Evolutionary conservation across 2,329 filamentous ascomycete species (phyloP).

Genomic region (Sordariomycetes sp.): DNA sequence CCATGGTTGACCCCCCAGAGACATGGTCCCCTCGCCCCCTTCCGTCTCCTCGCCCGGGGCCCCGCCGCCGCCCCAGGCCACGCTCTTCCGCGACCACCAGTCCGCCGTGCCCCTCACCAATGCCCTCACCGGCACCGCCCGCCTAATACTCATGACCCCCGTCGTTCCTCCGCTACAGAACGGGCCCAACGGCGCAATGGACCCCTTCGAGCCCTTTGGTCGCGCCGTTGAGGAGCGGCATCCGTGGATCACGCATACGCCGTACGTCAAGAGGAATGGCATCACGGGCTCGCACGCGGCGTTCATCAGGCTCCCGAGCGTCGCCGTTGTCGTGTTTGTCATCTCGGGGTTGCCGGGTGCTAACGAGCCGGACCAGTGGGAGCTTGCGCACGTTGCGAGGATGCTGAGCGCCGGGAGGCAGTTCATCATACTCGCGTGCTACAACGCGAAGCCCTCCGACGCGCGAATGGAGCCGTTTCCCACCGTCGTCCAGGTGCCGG

Average conservation of each 20-base stretch:
- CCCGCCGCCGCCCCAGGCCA: constrained; percentile 10
- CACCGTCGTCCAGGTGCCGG: constrained; percentile 35
- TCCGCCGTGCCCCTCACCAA: constrained; percentile 32
- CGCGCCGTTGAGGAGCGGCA: constrained; percentile 46
- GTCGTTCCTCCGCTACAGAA: constrained; percentile 30
- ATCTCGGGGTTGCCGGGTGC: constrained; percentile 32
- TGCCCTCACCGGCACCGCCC: constrained; percentile 28
- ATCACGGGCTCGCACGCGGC: constrained; percentile 50
- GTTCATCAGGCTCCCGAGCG: constrained; percentile 46
- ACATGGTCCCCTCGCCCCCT: not conserved
- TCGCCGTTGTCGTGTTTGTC: constrained; percentile 40
- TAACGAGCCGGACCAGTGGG: constrained; percentile 36
- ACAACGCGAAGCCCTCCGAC: constrained; percentile 24
- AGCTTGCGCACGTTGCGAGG: constrained; percentile 28
- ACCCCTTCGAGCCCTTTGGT: constrained; percentile 64
- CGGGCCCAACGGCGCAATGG: constrained; percentile 27
- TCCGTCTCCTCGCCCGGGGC: not conserved
- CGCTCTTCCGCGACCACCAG: constrained; percentile 26
- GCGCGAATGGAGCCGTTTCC: constrained; percentile 28
- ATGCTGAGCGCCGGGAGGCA: constrained; percentile 30
- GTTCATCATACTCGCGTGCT: constrained; percentile 39
- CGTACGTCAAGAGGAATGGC: constrained; percentile 51
- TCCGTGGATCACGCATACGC: constrained; percentile 53
- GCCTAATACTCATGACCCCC: constrained; percentile 50
- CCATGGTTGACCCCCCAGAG: not conserved